Conservation (phyloP, 2,329 filamentous ascomycete genomes). For the Pezicula neosporulosa region DNA sequence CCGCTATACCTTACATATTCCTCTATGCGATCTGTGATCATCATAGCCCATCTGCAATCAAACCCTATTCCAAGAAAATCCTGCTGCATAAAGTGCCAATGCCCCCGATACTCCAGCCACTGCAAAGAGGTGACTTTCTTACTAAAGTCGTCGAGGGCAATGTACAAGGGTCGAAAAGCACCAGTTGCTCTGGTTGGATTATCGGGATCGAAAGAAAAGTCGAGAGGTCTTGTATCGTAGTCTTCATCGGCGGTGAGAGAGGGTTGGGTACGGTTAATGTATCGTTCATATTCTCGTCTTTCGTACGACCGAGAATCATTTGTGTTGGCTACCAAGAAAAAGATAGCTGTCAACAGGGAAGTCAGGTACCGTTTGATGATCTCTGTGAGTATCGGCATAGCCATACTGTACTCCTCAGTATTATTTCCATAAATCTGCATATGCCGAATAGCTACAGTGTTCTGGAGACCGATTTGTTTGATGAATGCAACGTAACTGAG, state of each 20-base stretch:
- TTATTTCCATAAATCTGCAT: neutral
- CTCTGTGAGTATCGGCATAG: neutral
- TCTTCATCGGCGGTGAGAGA: neutral
- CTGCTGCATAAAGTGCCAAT: neutral
- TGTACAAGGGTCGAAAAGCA: neutral
- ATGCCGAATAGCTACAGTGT: neutral
- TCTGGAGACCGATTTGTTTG: neutral
- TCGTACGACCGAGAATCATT: neutral
- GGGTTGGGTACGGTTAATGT: neutral
- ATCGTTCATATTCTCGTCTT: neutral
- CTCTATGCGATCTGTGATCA: neutral
- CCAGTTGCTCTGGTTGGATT: neutral
- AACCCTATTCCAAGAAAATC: neutral
- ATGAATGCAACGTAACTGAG: neutral
- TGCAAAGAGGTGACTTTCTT: neutral
- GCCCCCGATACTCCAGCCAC: neutral
- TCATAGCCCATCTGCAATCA: neutral
- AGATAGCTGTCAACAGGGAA: neutral
- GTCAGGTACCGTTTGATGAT: neutral
- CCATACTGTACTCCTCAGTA: neutral
- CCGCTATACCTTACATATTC: neutral
- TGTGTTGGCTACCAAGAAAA: neutral
- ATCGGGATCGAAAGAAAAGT: neutral
- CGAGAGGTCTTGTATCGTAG: neutral
- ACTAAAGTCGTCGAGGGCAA: neutral